Conservation (phyloP, 345 rosid species). For the Murraya koenigii region DNA sequence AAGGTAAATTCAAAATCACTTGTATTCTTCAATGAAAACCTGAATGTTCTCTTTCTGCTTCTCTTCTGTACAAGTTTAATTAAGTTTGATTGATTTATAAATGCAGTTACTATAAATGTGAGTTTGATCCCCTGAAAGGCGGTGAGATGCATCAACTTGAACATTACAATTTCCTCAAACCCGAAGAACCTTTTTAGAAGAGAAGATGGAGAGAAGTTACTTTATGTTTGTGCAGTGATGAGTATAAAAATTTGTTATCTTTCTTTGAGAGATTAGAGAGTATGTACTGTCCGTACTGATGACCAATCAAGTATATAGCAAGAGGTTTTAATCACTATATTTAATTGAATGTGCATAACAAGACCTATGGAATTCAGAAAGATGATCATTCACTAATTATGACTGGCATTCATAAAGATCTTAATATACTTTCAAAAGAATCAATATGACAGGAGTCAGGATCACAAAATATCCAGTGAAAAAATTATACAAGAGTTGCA, state of each 20-base stretch:
- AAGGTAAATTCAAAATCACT: constrained; percentile 32
- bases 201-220: no score
- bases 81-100: background rate
- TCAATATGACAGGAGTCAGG: background rate
- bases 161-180: constrained; percentile 38
- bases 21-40: background rate
- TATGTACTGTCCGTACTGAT: no score
- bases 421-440: background rate
- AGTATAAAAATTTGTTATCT: background rate
- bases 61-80: background rate
- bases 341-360: background rate
- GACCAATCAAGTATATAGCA: background rate
- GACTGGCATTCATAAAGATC: background rate
- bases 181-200: constrained; percentile 19
- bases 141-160: constrained; percentile 55
- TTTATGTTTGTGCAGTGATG: background rate
- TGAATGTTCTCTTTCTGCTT: background rate
- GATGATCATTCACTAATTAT: no score
- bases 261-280: no score
- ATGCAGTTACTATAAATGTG: constrained; percentile 49
- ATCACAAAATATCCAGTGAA: no score
- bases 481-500: background rate
- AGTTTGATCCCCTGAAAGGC: constrained; percentile 38
- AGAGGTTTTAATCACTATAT: background rate
- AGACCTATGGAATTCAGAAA: no score